Base-by-base conservation (phyloP, 371 early-diverging fungal genomes). In the Paramicrosporidium saccamoebae region DNA sequence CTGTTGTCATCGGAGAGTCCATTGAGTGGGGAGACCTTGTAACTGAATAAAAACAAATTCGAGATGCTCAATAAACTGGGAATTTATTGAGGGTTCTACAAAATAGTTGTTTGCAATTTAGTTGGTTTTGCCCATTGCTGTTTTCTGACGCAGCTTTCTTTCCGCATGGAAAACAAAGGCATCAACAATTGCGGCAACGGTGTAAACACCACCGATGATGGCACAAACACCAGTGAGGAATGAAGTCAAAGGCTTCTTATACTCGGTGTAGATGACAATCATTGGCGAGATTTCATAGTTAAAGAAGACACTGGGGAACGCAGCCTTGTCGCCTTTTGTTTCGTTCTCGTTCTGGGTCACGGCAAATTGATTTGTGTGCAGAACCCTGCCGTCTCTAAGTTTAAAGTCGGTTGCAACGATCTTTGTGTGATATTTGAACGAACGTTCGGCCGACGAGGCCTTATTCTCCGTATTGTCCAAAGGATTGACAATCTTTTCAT, bases 241-340 rank as follows among this genome's bases (percentile, higher is more conserved):
- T 26, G 64, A 64, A 6, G 63, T 39, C 24, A 86, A 64, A 8
- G 86, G 72, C 29, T 64, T 55, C 23, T 57, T 53, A 23, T 55
- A 50, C 44, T 92, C 75, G 3, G 47, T 52, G 34, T 78, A 74
- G 16, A 60, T 64, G 24, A 92, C 71, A 16, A 67, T 45, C 82
- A 92, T 81, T 0, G 92, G 88, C 7, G 88, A 86, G 23, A 92
- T 92, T 15, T 92, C 88, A 48, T 61, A 69, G 37, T 73, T 63
- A 42, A 92, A 74, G 35, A 78, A 82, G 10, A 88, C 60, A 13
- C 90, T 82, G 46, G 41, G 35, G 11, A 20, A 16, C 25, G 17
- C 15, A 30, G 23, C 8, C 19, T 20, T 21, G 12, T 18, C 14
- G 22, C 14, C 15, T 13, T 13, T 3, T 27, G 31, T 26, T 21